These are phyloP conservation scores for Aureobasidium sp. DNA, from an alignment of 2,329 filamentous ascomycete species.

Conservation along the genomic window DNA sequence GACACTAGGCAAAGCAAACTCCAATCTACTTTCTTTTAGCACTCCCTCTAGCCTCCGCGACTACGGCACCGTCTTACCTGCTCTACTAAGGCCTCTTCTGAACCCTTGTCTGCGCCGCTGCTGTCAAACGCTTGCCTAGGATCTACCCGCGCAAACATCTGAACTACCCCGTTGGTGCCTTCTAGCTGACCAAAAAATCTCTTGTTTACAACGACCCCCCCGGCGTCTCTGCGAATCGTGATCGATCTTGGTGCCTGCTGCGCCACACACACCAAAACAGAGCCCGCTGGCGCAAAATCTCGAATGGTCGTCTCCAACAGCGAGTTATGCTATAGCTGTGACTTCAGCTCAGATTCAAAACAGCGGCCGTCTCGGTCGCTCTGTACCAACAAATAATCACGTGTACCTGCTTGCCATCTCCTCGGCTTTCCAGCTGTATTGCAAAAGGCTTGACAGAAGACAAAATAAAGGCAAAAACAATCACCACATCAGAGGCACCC, in stretches of 20 bases:
- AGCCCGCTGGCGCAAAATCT: not conserved
- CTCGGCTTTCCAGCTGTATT: not conserved
- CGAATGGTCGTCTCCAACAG: not conserved
- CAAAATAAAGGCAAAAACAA: no score
- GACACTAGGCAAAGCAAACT: constrained; percentile 13
- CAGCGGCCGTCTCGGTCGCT: not conserved
- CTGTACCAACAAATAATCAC: not conserved
- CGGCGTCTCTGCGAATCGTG: not conserved
- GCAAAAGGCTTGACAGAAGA: not conserved
- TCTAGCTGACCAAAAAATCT: constrained; percentile 9
- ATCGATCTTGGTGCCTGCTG: constrained; percentile 2
- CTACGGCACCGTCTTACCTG: constrained; percentile 6
- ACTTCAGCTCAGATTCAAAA: not conserved
- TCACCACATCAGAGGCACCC: no score
- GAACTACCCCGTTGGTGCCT: constrained; percentile 4
- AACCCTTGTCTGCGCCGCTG: constrained; percentile 3
- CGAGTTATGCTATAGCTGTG: not conserved
- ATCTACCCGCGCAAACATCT: constrained; percentile 1
- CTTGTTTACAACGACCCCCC: constrained; percentile 1
- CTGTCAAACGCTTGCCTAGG: constrained; percentile 2
- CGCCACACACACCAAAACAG: constrained; percentile 5
- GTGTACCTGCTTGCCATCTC: not conserved
- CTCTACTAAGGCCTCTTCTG: not conserved
- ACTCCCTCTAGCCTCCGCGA: constrained; percentile 7
- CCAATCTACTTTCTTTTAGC: constrained; percentile 13